These are phyloP conservation scores for Fusarium xyrophilum DNA, from an alignment of 2,329 filamentous ascomycete species.

Conservation along the genomic window DNA sequence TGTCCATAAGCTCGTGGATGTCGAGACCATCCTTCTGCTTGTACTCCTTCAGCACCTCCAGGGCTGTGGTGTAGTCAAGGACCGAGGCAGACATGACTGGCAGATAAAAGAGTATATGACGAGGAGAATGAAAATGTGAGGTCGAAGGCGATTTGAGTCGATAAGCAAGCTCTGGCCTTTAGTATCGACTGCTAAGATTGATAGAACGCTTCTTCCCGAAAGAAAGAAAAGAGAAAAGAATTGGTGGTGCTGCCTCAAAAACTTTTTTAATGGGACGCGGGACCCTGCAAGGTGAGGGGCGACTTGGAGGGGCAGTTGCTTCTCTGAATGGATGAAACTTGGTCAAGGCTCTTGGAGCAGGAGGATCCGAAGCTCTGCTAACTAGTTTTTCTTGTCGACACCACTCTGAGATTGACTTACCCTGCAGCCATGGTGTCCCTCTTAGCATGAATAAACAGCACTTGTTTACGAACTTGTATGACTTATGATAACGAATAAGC, in stretches of 20 bases:
- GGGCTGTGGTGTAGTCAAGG: slow-evolving; percentile 76
- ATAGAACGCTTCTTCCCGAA: slow-evolving; percentile 61
- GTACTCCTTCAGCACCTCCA: slow-evolving; percentile 85
- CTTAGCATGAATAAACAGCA: background rate
- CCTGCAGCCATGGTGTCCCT: background rate
- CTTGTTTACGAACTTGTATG: background rate
- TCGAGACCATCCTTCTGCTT: slow-evolving; percentile 83
- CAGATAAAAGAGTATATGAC: slow-evolving; percentile 30
- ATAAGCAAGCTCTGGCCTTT: slow-evolving; percentile 42
- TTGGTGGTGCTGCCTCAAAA: slow-evolving; percentile 44
- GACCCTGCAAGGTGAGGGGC: slow-evolving; percentile 30
- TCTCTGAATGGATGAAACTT: background rate
- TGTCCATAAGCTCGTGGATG: slow-evolving; percentile 86
- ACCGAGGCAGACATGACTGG: slow-evolving; percentile 72
- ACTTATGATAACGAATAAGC: background rate
- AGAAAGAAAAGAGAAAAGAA: slow-evolving; percentile 54
- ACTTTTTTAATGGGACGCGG: slow-evolving; percentile 51
- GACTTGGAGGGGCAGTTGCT: slow-evolving; percentile 26
- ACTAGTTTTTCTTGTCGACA: slow-evolving; percentile 9
- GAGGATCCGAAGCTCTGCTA: slow-evolving; percentile 10
- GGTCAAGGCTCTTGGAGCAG: background rate
- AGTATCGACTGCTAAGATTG: slow-evolving; percentile 49
- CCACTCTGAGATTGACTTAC: background rate
- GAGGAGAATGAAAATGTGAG: slow-evolving; percentile 47
- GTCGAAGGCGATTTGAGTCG: slow-evolving; percentile 51